Conservation (phyloP, 2,329 filamentous ascomycete genomes). For the Claviceps monticola region DNA sequence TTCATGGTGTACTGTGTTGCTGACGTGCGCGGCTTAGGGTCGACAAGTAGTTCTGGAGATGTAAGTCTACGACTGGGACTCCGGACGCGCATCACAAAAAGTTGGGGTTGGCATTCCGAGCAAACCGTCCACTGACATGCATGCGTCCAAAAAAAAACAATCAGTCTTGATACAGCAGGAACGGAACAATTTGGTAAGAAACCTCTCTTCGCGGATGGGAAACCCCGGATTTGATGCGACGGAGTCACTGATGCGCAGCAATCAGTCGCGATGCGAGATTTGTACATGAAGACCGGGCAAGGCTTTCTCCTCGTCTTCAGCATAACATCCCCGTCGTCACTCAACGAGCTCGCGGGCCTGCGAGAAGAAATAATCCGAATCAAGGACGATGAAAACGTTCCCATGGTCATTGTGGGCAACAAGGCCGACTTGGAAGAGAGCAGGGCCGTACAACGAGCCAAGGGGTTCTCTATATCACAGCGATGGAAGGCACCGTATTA, state of each 20-base stretch:
- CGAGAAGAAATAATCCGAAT: slow-evolving; percentile 84
- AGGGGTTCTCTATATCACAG: slow-evolving; percentile 74
- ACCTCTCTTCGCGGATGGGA: neutral
- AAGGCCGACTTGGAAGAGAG: slow-evolving; percentile 85
- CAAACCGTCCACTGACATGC: slow-evolving; percentile 10
- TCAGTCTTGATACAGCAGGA: slow-evolving; percentile 72
- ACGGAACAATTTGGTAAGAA: slow-evolving; percentile 81
- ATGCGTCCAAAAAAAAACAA: neutral
- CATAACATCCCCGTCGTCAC: slow-evolving; percentile 73
- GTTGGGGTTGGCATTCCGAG: slow-evolving; percentile 6
- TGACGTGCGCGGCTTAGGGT: slow-evolving; percentile 36
- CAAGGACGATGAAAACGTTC: slow-evolving; percentile 74
- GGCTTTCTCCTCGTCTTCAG: slow-evolving; percentile 87
- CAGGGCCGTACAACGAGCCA: slow-evolving; percentile 60
- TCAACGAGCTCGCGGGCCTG: slow-evolving; percentile 66
- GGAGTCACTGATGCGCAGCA: neutral
- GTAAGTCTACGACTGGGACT: slow-evolving; percentile 32
- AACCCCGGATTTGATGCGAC: neutral
- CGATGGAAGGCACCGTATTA: slow-evolving; percentile 85
- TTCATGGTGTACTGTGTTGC: neutral
- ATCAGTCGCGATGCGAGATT: slow-evolving; percentile 53
- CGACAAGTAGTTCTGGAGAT: slow-evolving; percentile 85
- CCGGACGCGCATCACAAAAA: too few species aligned
- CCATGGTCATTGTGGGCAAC: slow-evolving; percentile 84
- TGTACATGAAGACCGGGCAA: slow-evolving; percentile 89